Evolutionary conservation across 2,329 filamentous ascomycete genomes (phyloP).

Genomic region (Fusarium armeniacum): DNA sequence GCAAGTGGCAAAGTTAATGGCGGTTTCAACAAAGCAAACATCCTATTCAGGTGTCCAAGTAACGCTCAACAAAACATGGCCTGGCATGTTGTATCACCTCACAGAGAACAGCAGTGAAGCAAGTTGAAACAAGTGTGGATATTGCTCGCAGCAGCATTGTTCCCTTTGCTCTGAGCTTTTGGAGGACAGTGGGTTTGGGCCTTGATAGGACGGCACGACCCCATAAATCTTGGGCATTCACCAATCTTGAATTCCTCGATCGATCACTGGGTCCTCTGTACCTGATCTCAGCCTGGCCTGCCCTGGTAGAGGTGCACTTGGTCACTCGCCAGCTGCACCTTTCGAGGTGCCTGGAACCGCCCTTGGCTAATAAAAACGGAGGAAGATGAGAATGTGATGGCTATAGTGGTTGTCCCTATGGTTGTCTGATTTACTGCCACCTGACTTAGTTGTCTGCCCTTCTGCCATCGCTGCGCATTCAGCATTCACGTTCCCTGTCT

Average conservation of each 20-base stretch:
- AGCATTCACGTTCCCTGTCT: slow-evolving; percentile 15
- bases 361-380: slow-evolving; percentile 32
- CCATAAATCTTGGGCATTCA: slow-evolving; percentile 47
- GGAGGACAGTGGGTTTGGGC: slow-evolving; percentile 39
- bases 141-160: slow-evolving; percentile 35
- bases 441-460: slow-evolving; percentile 35
- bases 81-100: slow-evolving; percentile 39
- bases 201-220: slow-evolving; percentile 40
- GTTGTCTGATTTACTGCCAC: slow-evolving; percentile 42
- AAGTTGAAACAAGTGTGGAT: slow-evolving; percentile 48
- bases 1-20: slow-evolving; percentile 5
- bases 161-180: slow-evolving; percentile 25
- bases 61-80: slow-evolving; percentile 31
- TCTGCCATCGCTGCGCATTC: slow-evolving; percentile 36
- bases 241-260: slow-evolving; percentile 44
- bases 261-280: slow-evolving; percentile 44
- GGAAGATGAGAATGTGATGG: slow-evolving; percentile 40
- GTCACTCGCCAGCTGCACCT: slow-evolving; percentile 37
- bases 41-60: slow-evolving; percentile 23
- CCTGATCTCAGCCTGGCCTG: slow-evolving; percentile 37
- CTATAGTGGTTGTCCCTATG: slow-evolving; percentile 37
- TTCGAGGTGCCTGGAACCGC: slow-evolving; percentile 16
- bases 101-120: slow-evolving; percentile 34
- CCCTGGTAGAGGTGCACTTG: slow-evolving; percentile 28
- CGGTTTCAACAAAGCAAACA: slow-evolving; percentile 28